Conservation (phyloP, 805 yeast species). For the Komagataella pseudopastoris region DNA sequence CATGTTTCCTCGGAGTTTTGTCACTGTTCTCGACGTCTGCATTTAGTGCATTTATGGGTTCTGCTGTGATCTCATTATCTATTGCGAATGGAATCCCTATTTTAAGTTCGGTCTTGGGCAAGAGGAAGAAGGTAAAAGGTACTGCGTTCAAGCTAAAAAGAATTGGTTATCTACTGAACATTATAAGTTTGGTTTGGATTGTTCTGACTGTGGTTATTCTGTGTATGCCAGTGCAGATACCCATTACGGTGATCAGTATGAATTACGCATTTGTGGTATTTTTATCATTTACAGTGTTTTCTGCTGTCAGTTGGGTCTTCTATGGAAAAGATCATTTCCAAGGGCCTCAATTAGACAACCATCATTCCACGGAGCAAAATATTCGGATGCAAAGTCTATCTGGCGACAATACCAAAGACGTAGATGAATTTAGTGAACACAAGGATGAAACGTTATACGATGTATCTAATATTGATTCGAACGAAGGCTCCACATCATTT, state of each 20-base stretch:
- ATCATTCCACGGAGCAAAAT: background rate
- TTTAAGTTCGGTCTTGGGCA: constrained; percentile 42
- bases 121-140: constrained; percentile 48
- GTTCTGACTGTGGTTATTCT: constrained; percentile 41
- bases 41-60: constrained; percentile 74
- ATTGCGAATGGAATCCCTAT: constrained; percentile 72
- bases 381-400: background rate
- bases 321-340: constrained; percentile 56
- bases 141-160: constrained; percentile 51
- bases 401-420: constrained; percentile 2
- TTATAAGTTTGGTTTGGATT: constrained; percentile 47
- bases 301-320: constrained; percentile 34
- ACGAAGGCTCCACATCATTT: background rate
- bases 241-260: constrained; percentile 34
- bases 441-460: background rate
- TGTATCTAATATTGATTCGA: background rate
- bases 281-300: constrained; percentile 26
- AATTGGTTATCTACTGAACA: constrained; percentile 52
- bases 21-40: constrained; percentile 63
- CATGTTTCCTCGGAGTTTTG: constrained; percentile 45
- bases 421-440: constrained; percentile 5
- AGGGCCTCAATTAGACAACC: constrained; percentile 41
- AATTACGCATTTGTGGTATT: constrained; percentile 60
- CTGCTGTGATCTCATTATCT: constrained; percentile 64
- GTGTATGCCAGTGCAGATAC: constrained; percentile 60